Conservation (phyloP, 75 land plant genomes). For the Selaginella tamariscina region DNA sequence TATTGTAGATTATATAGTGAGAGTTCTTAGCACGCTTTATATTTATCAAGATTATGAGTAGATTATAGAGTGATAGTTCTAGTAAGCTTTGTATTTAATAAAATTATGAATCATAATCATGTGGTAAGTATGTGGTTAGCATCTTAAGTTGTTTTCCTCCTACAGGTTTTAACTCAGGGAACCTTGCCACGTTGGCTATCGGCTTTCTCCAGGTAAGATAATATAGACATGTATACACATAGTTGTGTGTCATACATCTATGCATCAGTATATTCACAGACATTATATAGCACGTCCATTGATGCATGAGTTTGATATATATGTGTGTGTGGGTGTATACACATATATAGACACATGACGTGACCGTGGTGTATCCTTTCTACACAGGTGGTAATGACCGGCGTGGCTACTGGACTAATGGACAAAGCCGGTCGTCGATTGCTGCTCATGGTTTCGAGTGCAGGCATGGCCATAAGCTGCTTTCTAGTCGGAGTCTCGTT, state of each 20-base stretch:
- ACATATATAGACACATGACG: background rate
- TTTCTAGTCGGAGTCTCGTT: conserved; percentile 62
- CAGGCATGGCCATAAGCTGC: conserved; percentile 52
- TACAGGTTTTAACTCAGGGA: background rate
- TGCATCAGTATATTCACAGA: too few species aligned
- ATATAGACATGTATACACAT: too few species aligned
- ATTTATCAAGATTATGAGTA: too few species aligned
- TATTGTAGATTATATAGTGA: too few species aligned
- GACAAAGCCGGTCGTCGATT: conserved; percentile 69
- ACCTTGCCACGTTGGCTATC: background rate
- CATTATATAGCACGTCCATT: too few species aligned
- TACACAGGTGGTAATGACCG: conserved; percentile 59
- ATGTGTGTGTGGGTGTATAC: too few species aligned
- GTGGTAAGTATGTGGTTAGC: background rate
- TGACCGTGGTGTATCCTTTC: background rate
- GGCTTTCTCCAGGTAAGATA: background rate
- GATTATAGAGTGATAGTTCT: too few species aligned
- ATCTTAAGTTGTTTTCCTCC: background rate
- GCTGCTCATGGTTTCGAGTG: conserved; percentile 62
- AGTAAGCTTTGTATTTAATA: too few species aligned
- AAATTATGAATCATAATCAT: background rate
- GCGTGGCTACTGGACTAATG: conserved; percentile 43
- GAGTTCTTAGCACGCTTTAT: too few species aligned
- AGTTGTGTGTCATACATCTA: too few species aligned
- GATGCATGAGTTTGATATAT: too few species aligned